Base-by-base conservation (phyloP, 2,329 filamentous ascomycete species). In the Aspergillus aculeatinus region DNA sequence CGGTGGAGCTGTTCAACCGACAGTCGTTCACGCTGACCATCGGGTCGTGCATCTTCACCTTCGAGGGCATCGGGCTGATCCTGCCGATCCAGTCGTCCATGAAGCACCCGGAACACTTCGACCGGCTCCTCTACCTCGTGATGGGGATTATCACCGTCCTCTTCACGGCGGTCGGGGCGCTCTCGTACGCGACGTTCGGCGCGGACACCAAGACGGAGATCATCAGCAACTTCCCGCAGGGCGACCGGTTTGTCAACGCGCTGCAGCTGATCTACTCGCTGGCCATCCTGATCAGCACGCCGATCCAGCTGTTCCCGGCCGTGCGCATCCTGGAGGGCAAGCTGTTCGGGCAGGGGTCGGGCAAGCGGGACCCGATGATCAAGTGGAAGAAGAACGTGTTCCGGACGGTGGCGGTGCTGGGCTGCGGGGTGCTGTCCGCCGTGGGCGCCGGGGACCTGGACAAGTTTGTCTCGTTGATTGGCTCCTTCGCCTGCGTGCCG, bases 371-470 rank as follows among this genome's bases (percentile, higher is more conserved):
- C 72, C 91, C 91, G 0, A 93, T 90, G 72, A 96, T 97, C 81
- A 98, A 98, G 80, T 98, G 94, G 94, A 91, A 96, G 82, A 98
- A 98, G 86, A 98, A 98, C 69, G 80, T 89, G 25, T 98, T 96
- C 80, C 88, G 94, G 58, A 97, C 96, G 80, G 87, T 90, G 69
- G 87, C 96, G 61, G 93, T 97, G 51, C 84, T 90, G 66, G 77
- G 92, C n/a, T 97, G 93, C 70, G 90, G 91, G 0, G 77, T 87
- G 57, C 89, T 97, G 63, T 92, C 93, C 0, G 97, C 91, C 89
- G 87, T 88, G 42, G 94, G 94, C 59, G 93, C 94, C 1, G 90
- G 91, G 64, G 89, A 97, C 75, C 79, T 98, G 60, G 94, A 98
- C 79, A 97, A 97, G 77, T 98, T 98, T 74, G 94, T 98, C 14